Conservation (phyloP, 768 basidiomycete genomes). For the Lactifluus volemus region DNA sequence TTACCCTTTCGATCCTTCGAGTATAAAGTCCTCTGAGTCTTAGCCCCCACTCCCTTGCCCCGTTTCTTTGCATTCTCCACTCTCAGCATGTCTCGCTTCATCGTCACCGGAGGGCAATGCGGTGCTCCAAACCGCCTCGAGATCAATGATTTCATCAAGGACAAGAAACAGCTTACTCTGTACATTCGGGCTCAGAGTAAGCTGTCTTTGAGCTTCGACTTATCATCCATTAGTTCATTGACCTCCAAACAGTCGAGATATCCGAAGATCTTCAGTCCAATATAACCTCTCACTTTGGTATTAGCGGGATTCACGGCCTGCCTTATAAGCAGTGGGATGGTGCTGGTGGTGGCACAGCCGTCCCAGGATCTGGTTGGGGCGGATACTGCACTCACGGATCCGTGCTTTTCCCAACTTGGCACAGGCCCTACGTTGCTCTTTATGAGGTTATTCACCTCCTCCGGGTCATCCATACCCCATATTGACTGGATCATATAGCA, state of each 20-base stretch:
- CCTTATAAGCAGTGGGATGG: conserved; percentile 39
- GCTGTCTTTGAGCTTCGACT: conserved; percentile 15
- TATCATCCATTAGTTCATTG: background rate
- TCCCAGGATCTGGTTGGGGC: conserved; percentile 23
- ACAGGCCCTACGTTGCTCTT: conserved; percentile 30
- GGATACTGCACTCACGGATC: conserved; percentile 50
- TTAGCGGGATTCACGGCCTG: conserved; percentile 45
- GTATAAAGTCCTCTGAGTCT: background rate
- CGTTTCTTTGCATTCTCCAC: background rate
- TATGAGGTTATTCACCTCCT: background rate
- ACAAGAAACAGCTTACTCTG: conserved; percentile 33
- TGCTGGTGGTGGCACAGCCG: conserved; percentile 24
- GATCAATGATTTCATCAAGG: background rate
- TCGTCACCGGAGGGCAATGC: conserved; percentile 3
- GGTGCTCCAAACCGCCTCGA: conserved; percentile 14
- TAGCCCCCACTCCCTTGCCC: background rate
- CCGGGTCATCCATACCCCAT: background rate
- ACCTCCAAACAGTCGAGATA: conserved; percentile 25
- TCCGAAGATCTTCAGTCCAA: conserved; percentile 25
- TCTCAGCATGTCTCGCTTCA: background rate
- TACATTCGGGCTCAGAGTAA: conserved; percentile 42
- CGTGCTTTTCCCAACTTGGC: conserved; percentile 47
- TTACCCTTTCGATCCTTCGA: background rate
- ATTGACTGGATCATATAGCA: conserved; percentile 29
- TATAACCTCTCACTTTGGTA: conserved; percentile 34